Evolutionary conservation across 2,329 filamentous ascomycete species (phyloP), one percentile per base, ranked within the genome.

Genomic region (Rosellinia necatrix): DNA sequence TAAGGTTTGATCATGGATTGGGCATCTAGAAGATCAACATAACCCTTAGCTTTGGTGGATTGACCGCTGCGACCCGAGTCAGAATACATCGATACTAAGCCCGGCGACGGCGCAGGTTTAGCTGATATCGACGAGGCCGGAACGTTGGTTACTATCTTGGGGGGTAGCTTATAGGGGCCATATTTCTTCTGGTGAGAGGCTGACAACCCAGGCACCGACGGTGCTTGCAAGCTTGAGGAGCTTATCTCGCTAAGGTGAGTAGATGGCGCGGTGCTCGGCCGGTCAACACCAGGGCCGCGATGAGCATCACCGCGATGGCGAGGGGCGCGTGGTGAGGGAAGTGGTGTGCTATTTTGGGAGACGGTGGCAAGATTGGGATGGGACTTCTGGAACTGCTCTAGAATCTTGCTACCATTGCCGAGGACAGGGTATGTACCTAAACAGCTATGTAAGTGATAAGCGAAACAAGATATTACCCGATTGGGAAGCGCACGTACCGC

Each of bases 21-120:
- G 0, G 83, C 83, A 60, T 86, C 84, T 2, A 86, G 72, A 1
- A 87, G 68, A 59, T 86, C 82, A 42, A 86, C 75, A 52, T 76
- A 74, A 3, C 70, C 66, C 40, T 56, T 69, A 13, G 64, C 49
- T 19, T 59, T 61, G 8, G 50, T 46, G 6, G 67, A 63, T 32
- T 62, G 56, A 12, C 66, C 65, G 56, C 71, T 74, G 25, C 68
- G 67, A 17, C 73, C 58, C 0, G 74, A 77, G 29, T 65, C 64
- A 32, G 66, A 67, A 2, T 72, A 69, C 4, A 63, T 54, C 27
- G 69, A 71, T 43, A 46, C 32, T 10, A 67, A 63, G 13, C 62
- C 62, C 17, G 64, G 62, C 5, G 63, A 60, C 3, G 66, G 64
- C 6, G 59, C 49, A 47, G 56, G 48, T 53, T 40, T 68, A 49